Percentiles rank a stretch among this genome's conserved stretches.
These are phyloP conservation scores for Ramaria sp. DNA, from an alignment of 768 basidiomycete genomes.

Conservation along the genomic window DNA sequence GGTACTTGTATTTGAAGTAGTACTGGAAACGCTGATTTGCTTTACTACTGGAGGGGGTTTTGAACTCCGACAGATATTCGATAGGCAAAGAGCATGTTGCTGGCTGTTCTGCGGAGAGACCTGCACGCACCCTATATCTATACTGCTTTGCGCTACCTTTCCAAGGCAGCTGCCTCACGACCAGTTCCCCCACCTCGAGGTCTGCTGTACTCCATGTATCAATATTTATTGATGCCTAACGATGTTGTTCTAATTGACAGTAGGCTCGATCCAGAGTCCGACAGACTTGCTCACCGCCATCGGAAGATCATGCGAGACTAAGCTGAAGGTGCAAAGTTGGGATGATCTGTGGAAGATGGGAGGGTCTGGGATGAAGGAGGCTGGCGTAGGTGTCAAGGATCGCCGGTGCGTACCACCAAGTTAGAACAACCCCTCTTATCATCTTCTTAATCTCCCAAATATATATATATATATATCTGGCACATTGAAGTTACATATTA, in stretches of 20 bases:
- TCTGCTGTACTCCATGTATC: constrained; percentile 11
- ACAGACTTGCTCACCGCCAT: constrained; percentile 63
- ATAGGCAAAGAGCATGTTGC: not conserved
- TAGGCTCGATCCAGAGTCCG: constrained; percentile 41
- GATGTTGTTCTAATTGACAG: constrained; percentile 17
- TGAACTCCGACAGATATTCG: not conserved
- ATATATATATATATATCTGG: too few relatives aligned
- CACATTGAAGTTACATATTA: constrained; percentile 63
- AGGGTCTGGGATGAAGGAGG: constrained; percentile 47
- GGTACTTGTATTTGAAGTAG: too few relatives aligned
- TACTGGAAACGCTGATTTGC: too few relatives aligned
- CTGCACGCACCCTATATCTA: not conserved
- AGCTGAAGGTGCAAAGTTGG: constrained; percentile 58
- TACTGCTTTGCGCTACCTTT: not conserved
- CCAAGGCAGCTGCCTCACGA: constrained; percentile 16
- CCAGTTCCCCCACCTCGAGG: constrained; percentile 29
- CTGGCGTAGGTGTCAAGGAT: constrained; percentile 56
- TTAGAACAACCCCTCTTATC: not conserved
- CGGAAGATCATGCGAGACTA: constrained; percentile 56
- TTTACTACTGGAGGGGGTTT: too few relatives aligned
- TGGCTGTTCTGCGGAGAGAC: not conserved
- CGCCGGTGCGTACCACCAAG: constrained; percentile 42
- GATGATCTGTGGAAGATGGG: constrained; percentile 56
- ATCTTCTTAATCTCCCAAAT: too few relatives aligned
- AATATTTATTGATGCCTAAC: constrained; percentile 9